Conservation (phyloP, 2,329 filamentous ascomycete genomes). For the Alternaria incomplexa region DNA sequence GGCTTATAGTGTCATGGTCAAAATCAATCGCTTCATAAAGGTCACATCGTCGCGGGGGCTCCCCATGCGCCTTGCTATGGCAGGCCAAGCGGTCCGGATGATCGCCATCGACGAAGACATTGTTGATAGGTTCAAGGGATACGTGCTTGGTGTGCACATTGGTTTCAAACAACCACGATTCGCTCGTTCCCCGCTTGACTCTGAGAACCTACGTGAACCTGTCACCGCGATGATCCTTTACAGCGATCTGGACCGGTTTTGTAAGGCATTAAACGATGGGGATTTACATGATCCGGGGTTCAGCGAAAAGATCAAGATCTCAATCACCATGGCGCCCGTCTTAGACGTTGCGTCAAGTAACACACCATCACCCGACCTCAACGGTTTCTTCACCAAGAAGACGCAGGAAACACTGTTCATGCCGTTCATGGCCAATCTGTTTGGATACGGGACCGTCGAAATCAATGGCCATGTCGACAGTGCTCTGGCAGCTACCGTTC, state of each 20-base stretch:
- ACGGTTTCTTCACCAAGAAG: conserved; percentile 20
- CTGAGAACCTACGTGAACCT: not conserved
- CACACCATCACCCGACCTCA: not conserved
- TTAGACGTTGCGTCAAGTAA: not conserved
- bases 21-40: conserved; percentile 24
- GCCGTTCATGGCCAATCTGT: conserved; percentile 17
- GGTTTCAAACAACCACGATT: not conserved
- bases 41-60: conserved; percentile 7
- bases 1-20: conserved; percentile 17
- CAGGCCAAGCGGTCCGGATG: conserved; percentile 5
- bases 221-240: conserved; percentile 16
- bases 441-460: conserved; percentile 16
- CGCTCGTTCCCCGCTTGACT: not conserved
- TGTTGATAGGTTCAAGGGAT: conserved; percentile 17
- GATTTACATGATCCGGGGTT: conserved; percentile 8
- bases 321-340: conserved; percentile 11
- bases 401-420: conserved; percentile 22
- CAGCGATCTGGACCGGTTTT: conserved; percentile 18
- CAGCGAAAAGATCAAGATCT: conserved; percentile 1
- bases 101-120: not conserved
- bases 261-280: conserved; percentile 11
- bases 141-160: conserved; percentile 17
- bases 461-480: conserved; percentile 11
- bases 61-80: conserved; percentile 3
- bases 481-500: conserved; percentile 11